A percentile compares a stretch with the other conserved stretches of the same genome.
Conservation (phyloP, 352 stramenopile species). For the Globisporangium camurandrum region DNA sequence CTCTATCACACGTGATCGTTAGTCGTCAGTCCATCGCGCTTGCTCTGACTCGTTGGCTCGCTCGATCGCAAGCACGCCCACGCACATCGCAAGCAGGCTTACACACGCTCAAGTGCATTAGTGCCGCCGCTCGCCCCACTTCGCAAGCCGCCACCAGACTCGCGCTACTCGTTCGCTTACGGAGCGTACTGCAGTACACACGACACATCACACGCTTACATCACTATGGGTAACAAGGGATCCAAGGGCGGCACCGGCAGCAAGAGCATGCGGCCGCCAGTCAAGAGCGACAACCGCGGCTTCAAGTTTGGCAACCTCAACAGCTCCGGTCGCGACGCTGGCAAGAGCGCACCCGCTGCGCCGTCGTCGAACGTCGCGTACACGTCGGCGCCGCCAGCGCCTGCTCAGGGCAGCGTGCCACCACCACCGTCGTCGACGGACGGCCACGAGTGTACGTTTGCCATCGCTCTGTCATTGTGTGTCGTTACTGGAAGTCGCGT, state of each 20-base stretch:
- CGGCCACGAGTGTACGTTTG: slow-evolving; percentile 71
- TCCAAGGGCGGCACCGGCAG: slow-evolving; percentile 59
- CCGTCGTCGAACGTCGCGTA: slow-evolving; percentile 27
- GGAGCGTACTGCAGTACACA: too few relatives aligned
- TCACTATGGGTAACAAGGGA: slow-evolving; percentile 75
- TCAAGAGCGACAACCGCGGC: slow-evolving; percentile 80
- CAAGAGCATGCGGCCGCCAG: slow-evolving; percentile 53
- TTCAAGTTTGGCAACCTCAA: slow-evolving; percentile 62
- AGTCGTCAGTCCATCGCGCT: not conserved
- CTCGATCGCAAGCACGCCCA: not conserved
- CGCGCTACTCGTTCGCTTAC: too few relatives aligned
- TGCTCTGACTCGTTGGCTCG: not conserved
- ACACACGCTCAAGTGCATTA: too few relatives aligned
- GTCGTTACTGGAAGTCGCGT: too few relatives aligned
- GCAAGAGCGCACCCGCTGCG: slow-evolving; percentile 65
- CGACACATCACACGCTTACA: not conserved
- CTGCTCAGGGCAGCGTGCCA: slow-evolving; percentile 9
- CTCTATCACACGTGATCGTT: not conserved
- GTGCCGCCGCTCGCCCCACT: too few relatives aligned
- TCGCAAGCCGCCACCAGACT: too few relatives aligned
- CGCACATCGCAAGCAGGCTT: slow-evolving; percentile 3
- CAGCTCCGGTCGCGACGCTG: slow-evolving; percentile 47
- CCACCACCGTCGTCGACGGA: slow-evolving; percentile 8
- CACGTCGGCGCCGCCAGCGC: slow-evolving; percentile 6
- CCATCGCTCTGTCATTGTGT: not conserved